Conservation (phyloP, 176 grass and related monocot genomes). For the Oryza meridionalis region DNA sequence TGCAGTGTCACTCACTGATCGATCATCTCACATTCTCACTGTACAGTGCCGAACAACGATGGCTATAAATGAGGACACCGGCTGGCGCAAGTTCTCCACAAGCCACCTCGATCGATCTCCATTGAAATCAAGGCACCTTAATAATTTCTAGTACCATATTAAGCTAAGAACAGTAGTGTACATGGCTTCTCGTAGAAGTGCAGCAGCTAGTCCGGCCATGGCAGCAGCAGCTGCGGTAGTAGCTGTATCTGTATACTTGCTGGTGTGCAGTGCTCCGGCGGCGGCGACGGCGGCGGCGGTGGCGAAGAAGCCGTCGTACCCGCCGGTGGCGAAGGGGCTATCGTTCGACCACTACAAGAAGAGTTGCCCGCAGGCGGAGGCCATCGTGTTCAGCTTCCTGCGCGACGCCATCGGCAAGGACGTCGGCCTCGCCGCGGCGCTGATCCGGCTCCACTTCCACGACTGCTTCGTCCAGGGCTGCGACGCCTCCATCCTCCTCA, state of each 20-base stretch:
- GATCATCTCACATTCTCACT: no score
- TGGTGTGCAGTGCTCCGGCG: background rate
- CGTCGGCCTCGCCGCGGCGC: slow-evolving; percentile 62
- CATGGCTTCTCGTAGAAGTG: background rate
- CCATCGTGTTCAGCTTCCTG: slow-evolving; percentile 39
- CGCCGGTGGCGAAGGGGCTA: slow-evolving; percentile 50
- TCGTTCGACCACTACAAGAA: slow-evolving; percentile 60
- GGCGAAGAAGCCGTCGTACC: slow-evolving; percentile 19
- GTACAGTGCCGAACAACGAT: background rate
- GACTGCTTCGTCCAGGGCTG: slow-evolving; percentile 94
- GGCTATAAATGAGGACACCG: background rate
- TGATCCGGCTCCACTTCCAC: slow-evolving; percentile 79
- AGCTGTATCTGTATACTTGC: background rate
- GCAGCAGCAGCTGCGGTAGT: background rate
- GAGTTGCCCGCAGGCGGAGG: slow-evolving; percentile 56
- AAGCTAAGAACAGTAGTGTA: no score
- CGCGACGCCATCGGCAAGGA: slow-evolving; percentile 29
- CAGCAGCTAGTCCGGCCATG: background rate
- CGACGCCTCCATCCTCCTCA: slow-evolving; percentile 64
- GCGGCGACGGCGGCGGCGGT: background rate
- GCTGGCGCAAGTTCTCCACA: background rate
- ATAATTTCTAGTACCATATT: background rate
- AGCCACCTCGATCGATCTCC: background rate
- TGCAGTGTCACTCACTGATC: background rate
- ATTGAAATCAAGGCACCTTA: background rate